Percentiles rank a stretch among this genome's conserved stretches.
These are phyloP conservation scores for Microbotryomycetes sp. DNA, from an alignment of 1,284 basidiomycete species.

Conservation along the genomic window DNA sequence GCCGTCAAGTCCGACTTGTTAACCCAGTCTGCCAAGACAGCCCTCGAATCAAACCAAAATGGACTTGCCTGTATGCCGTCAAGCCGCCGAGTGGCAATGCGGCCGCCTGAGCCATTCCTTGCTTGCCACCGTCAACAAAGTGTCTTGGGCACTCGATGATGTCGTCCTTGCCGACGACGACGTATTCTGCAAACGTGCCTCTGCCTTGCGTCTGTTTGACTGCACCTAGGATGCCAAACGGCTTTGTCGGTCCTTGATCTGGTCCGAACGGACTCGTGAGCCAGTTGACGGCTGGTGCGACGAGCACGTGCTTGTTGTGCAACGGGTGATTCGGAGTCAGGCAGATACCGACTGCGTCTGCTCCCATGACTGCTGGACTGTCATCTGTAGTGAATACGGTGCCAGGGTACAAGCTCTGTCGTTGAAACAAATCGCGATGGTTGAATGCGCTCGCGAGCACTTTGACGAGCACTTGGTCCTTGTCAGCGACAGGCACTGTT, in stretches of 20 bases:
- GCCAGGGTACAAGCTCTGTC: conserved; percentile 35
- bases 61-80: conserved; percentile 67
- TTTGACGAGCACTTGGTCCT: conserved; percentile 31
- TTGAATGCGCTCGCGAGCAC: conserved; percentile 32
- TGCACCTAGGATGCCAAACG: conserved; percentile 32
- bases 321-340: conserved; percentile 26
- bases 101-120: conserved; percentile 47
- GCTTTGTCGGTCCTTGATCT: conserved; percentile 15
- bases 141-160: conserved; percentile 62
- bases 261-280: conserved; percentile 22
- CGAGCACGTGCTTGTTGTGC: conserved; percentile 26
- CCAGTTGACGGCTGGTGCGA: conserved; percentile 31
- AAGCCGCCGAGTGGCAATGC: conserved; percentile 69
- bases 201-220: conserved; percentile 27
- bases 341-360: conserved; percentile 33
- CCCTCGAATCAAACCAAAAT: background rate
- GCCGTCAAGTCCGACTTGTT: conserved; percentile 2
- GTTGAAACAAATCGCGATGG: conserved; percentile 34
- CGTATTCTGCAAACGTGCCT: conserved; percentile 71
- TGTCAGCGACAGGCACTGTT: background rate
- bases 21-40: background rate
- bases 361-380: conserved; percentile 29
- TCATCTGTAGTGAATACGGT: conserved; percentile 16
- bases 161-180: conserved; percentile 62
- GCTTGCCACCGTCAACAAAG: conserved; percentile 52